Percentiles rank a stretch among this genome's conserved stretches.
phyloP scores from a whole-genome alignment of 208 protist genomes.

The Novymonas esmeraldas region DNA sequence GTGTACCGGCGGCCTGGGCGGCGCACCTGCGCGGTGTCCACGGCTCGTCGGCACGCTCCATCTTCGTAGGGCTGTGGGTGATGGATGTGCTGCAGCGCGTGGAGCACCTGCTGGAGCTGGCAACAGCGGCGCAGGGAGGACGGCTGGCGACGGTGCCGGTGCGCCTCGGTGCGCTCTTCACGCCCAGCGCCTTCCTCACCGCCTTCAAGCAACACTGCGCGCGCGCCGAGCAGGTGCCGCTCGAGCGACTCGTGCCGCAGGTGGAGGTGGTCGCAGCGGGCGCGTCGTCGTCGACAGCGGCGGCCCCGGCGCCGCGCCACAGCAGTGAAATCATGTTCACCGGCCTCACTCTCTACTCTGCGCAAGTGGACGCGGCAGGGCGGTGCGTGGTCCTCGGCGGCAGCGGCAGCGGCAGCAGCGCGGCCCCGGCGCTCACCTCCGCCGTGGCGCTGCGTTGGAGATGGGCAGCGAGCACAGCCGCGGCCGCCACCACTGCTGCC shows the following conservation, averaged over 20 bases:
- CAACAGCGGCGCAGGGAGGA: slow-evolving; percentile 37
- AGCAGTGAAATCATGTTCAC: slow-evolving; percentile 2
- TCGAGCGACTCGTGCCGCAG: slow-evolving; percentile 93
- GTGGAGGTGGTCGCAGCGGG: slow-evolving; percentile 43
- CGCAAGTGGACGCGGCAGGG: slow-evolving; percentile 40
- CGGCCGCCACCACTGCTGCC: slow-evolving; percentile 5
- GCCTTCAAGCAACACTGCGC: slow-evolving; percentile 96
- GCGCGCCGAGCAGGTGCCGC: slow-evolving; percentile 76
- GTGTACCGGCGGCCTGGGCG: slow-evolving; percentile 89
- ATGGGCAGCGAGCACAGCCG: slow-evolving; percentile 33
- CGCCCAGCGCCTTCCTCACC: slow-evolving; percentile 96
- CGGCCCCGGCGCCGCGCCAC: slow-evolving; percentile 1
- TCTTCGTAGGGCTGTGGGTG: slow-evolving; percentile 62
- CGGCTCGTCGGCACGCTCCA: slow-evolving; percentile 36
- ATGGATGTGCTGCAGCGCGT: slow-evolving; percentile 64
- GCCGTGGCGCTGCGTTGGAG: slow-evolving; percentile 44
- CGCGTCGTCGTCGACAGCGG: neutral
- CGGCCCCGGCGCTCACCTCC: slow-evolving; percentile 28
- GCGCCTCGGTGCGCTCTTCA: slow-evolving; percentile 95
- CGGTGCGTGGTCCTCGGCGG: slow-evolving; percentile 39
- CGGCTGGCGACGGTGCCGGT: slow-evolving; percentile 49
- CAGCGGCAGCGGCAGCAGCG: slow-evolving; percentile 22
- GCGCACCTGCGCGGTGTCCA: slow-evolving; percentile 41
- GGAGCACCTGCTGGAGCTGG: slow-evolving; percentile 58
- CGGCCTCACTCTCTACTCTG: slow-evolving; percentile 62